phyloP scores from a whole-genome alignment of 1,139 yeast species.

The Hemisphaericaspora xylanilytica region DNA sequence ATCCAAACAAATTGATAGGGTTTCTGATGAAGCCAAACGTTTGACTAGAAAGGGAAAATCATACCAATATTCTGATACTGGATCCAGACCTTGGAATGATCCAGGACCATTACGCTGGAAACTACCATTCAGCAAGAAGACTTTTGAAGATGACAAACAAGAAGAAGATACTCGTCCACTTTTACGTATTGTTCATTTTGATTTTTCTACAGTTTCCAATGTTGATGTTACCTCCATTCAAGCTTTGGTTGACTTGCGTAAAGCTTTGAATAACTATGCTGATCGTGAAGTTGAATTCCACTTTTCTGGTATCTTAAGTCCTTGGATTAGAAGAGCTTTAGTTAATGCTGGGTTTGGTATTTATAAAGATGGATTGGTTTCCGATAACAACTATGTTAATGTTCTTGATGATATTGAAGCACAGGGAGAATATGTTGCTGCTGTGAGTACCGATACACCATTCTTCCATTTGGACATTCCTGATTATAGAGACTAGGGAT shows the following conservation, averaged over 20 bases:
- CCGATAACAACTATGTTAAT: slow-evolving; percentile 41
- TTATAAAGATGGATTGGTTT: slow-evolving; percentile 41
- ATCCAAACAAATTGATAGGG: slow-evolving; percentile 66
- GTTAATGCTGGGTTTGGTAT: slow-evolving; percentile 79
- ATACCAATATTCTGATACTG: slow-evolving; percentile 42
- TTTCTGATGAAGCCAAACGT: slow-evolving; percentile 65
- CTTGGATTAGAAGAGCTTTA: slow-evolving; percentile 83
- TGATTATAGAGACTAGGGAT: slow-evolving; percentile 40
- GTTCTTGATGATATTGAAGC: slow-evolving; percentile 39
- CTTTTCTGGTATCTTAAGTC: slow-evolving; percentile 78
- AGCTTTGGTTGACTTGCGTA: slow-evolving; percentile 71
- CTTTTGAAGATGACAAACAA: slow-evolving; percentile 12
- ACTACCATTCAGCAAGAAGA: slow-evolving; percentile 27
- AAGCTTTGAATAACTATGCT: slow-evolving; percentile 69
- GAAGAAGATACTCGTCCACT: slow-evolving; percentile 59
- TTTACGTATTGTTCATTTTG: slow-evolving; percentile 71
- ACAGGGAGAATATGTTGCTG: slow-evolving; percentile 45
- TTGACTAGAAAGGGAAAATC: slow-evolving; percentile 62
- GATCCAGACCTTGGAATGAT: slow-evolving; percentile 90
- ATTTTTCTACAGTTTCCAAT: slow-evolving; percentile 73
- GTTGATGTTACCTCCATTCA: slow-evolving; percentile 81
- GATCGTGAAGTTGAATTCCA: slow-evolving; percentile 87
- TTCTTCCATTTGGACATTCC: slow-evolving; percentile 89
- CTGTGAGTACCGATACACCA: slow-evolving; percentile 73
- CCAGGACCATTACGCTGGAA: slow-evolving; percentile 64